Base-by-base conservation (phyloP, 1,284 basidiomycete species). In the Ceratobasidium sp. region DNA sequence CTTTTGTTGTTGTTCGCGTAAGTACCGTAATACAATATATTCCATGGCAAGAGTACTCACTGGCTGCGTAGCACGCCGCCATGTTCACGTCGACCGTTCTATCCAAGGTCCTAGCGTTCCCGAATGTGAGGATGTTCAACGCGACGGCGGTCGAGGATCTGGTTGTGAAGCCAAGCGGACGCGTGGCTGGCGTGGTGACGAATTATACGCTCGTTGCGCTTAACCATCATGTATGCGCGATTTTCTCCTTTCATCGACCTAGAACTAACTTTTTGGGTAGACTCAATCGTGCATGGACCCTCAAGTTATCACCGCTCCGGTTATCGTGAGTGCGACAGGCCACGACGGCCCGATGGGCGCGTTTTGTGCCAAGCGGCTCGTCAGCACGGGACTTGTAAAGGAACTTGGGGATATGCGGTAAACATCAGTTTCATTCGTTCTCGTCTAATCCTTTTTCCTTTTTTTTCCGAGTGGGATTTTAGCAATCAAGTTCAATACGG, bases 291-390 rank as follows among this genome's bases (percentile, higher is more conserved):
- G 93, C 88, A 95, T 95, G 94, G 94, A 95, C 84, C 94, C 94
- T 44, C 92, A 93, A 85, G 94, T 93, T 50, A 92, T 95, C 84
- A 94, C 92, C 42, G 92, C 92, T 0, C 93, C 93, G 0, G 87
- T 95, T n/a, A 86, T 94, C 80, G 85, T 93, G 68, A 90, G 89
- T 56, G 90, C 91, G 23, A 92, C 91, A 46, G 91, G 92, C 15
- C 92, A 94, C 83, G 94, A 95, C 81, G 94, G 94, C 0, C 93
- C 93, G 0, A 94, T 95, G 90, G 94, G 94, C 57, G 94, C 94
- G 2, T 96, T 95, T 86, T 92, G 90, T 46, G 94, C 94, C 78
- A 96, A 95, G 85, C 89, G 94, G 50, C 88, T 96, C 78, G 93
- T 93, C 76, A 92, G 91, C 80, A 89, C 91, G 52, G 94, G 94